Evolutionary conservation across 1,139 yeast species (phyloP).

Genomic region (Taphrina flavorubra): DNA sequence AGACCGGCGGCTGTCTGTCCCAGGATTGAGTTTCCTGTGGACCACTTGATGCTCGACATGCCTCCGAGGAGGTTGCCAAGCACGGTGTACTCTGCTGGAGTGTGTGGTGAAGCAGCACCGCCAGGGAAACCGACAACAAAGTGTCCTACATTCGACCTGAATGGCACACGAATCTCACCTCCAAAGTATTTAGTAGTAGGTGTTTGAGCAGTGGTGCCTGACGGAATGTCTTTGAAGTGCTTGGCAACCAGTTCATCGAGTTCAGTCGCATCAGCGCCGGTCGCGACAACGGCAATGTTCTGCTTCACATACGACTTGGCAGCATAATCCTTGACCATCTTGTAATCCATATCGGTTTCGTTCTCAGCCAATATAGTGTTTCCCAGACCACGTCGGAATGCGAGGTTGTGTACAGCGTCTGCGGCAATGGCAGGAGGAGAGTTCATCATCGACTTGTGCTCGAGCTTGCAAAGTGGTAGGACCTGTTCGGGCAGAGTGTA

Average conservation of each 20-base stretch:
- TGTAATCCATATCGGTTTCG: constrained; percentile 61
- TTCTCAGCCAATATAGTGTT: constrained; percentile 80
- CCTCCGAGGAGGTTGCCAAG: constrained; percentile 77
- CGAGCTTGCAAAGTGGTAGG: constrained; percentile 69
- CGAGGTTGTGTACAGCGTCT: constrained; percentile 78
- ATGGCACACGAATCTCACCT: constrained; percentile 80
- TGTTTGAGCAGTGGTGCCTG: constrained; percentile 57
- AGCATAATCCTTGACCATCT: constrained; percentile 72
- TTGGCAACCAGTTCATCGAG: constrained; percentile 70
- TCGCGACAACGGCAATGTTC: constrained; percentile 72
- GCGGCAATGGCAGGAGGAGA: constrained; percentile 67
- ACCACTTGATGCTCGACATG: constrained; percentile 55
- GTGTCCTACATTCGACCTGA: constrained; percentile 63
- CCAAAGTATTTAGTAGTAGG: constrained; percentile 58
- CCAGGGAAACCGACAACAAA: constrained; percentile 86
- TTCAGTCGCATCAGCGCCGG: constrained; percentile 77
- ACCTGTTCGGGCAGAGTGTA: constrained; percentile 69
- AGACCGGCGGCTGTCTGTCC: constrained; percentile 55
- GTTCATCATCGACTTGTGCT: constrained; percentile 59
- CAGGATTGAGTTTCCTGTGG: constrained; percentile 58
- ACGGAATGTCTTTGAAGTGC: constrained; percentile 69
- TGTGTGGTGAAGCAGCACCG: constrained; percentile 53
- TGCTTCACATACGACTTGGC: constrained; percentile 69
- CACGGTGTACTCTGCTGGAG: constrained; percentile 69
- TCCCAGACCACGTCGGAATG: constrained; percentile 90